Conservation (phyloP, 2,329 filamentous ascomycete genomes). For the Westerdykella aurantiaca region DNA sequence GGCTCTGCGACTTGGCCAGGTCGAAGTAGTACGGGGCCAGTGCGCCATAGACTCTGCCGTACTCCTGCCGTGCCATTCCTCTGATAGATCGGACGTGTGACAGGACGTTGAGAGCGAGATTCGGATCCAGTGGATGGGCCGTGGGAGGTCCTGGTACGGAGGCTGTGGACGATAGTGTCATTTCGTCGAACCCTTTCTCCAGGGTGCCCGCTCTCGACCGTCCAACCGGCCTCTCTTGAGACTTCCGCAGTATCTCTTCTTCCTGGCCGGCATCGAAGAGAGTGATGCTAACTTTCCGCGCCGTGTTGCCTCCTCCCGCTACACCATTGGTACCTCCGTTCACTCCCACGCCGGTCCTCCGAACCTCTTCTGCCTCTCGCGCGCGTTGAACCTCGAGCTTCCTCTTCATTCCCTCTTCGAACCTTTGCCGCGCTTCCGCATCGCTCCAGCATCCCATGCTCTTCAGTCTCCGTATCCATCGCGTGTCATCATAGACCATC, state of each 20-base stretch:
- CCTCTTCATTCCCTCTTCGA: slow-evolving; percentile 61
- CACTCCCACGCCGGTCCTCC: slow-evolving; percentile 28
- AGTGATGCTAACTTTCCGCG: slow-evolving; percentile 49
- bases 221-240: slow-evolving; percentile 23
- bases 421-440: slow-evolving; percentile 69
- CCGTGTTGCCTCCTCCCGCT: slow-evolving; percentile 27
- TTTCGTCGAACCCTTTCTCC: slow-evolving; percentile 74
- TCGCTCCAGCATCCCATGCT: slow-evolving; percentile 93
- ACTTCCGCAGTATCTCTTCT: slow-evolving; percentile 52
- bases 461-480: slow-evolving; percentile 83
- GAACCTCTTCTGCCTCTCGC: slow-evolving; percentile 38
- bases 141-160: slow-evolving; percentile 23
- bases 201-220: slow-evolving; percentile 32
- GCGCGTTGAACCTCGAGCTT: slow-evolving; percentile 53
- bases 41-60: slow-evolving; percentile 82
- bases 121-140: slow-evolving; percentile 45
- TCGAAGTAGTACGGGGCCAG: slow-evolving; percentile 86
- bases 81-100: slow-evolving; percentile 69
- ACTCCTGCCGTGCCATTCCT: slow-evolving; percentile 82
- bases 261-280: slow-evolving; percentile 70
- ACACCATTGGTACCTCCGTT: slow-evolving; percentile 34
- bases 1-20: slow-evolving; percentile 63
- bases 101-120: slow-evolving; percentile 63
- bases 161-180: slow-evolving; percentile 48
- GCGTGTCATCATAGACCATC: slow-evolving; percentile 97